These are phyloP conservation scores for Diaporthe longicolla DNA, from an alignment of 2,329 filamentous ascomycete species.

Conservation along the genomic window DNA sequence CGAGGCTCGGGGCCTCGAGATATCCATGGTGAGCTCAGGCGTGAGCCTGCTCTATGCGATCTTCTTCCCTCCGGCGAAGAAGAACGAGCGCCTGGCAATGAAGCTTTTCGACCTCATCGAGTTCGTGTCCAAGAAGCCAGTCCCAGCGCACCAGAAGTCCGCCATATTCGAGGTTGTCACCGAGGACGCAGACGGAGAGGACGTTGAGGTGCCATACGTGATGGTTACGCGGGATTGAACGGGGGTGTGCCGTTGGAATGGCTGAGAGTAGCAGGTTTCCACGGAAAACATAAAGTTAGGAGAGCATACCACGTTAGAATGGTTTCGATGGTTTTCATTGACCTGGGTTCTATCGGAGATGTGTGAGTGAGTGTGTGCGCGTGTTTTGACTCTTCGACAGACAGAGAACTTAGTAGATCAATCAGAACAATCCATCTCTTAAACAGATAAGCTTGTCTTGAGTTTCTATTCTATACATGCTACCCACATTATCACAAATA, in stretches of 20 bases:
- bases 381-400: neutral
- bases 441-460: neutral
- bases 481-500: too few relatives aligned
- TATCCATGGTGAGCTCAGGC: conserved; percentile 97
- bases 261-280: neutral
- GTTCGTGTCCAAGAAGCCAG: conserved; percentile 89
- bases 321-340: neutral
- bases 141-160: conserved; percentile 93
- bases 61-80: conserved; percentile 85
- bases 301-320: conserved; percentile 31
- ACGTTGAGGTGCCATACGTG: conserved; percentile 97
- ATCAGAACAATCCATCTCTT: neutral
- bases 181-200: conserved; percentile 89
- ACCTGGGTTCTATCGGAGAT: neutral
- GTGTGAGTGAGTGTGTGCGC: neutral
- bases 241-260: neutral
- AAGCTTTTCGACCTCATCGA: conserved; percentile 92
- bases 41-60: conserved; percentile 94
- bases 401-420: conserved; percentile 6
- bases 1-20: conserved; percentile 81
- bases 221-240: conserved; percentile 75
- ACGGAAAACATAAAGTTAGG: conserved; percentile 9
- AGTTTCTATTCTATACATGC: neutral
- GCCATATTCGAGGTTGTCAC: conserved; percentile 97
- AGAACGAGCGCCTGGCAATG: conserved; percentile 85